A percentile compares a stretch with the other conserved stretches of the same genome.
Evolutionary conservation across 495 filamentous ascomycete species (phyloP).

Genomic region (Margaritispora aquatica): DNA sequence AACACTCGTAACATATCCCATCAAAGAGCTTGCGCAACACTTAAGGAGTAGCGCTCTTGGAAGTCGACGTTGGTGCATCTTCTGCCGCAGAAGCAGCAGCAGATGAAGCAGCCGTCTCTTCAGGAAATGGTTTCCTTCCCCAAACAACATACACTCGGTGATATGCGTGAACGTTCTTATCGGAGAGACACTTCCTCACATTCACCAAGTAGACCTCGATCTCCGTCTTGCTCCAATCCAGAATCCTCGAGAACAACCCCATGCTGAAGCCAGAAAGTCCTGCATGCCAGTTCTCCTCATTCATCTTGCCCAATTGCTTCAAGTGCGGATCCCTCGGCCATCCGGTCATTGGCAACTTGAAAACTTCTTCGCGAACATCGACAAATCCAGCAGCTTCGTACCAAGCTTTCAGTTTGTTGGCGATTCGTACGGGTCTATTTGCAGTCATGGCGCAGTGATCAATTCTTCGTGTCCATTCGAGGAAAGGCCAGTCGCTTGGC

Average conservation of each 20-base stretch:
- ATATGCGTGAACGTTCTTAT: conserved; percentile 49
- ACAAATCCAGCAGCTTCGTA: conserved; percentile 57
- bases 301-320: conserved; percentile 34
- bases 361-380: conserved; percentile 49
- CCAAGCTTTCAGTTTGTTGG: conserved; percentile 45
- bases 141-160: conserved; percentile 47
- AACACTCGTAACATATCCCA: too few relatives aligned
- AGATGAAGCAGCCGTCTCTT: neutral
- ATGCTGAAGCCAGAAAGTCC: conserved; percentile 13
- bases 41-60: neutral
- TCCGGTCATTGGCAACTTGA: conserved; percentile 51
- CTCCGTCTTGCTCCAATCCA: conserved; percentile 22
- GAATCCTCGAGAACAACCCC: conserved; percentile 8
- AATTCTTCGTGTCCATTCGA: conserved; percentile 47
- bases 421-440: conserved; percentile 45
- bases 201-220: conserved; percentile 44
- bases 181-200: conserved; percentile 48
- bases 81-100: neutral
- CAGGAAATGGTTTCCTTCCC: conserved; percentile 41
- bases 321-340: conserved; percentile 41
- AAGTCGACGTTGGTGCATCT: neutral
- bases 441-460: conserved; percentile 39
- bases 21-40: too few relatives aligned
- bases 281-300: conserved; percentile 36
- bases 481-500: conserved; percentile 31